Conservation (phyloP, 495 filamentous ascomycete species). For the Lentithecium fluviatile region DNA sequence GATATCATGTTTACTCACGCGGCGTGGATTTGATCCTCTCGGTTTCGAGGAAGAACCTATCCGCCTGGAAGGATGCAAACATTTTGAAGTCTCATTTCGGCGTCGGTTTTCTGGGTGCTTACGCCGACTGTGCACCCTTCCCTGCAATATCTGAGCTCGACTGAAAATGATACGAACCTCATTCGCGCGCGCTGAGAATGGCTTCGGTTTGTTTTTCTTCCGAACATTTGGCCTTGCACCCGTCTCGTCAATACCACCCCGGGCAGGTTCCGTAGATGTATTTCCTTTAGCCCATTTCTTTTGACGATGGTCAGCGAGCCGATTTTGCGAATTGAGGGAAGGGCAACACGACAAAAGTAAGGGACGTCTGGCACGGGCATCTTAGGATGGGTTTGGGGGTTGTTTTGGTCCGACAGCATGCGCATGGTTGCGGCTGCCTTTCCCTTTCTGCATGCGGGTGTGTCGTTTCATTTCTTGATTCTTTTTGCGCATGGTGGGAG, state of each 20-base stretch:
- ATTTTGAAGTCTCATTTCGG: slow-evolving; percentile 32
- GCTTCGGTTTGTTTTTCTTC: slow-evolving; percentile 31
- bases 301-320: slow-evolving; percentile 19
- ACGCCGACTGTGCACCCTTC: slow-evolving; percentile 29
- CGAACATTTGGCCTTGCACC: slow-evolving; percentile 13
- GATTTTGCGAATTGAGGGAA: slow-evolving; percentile 25
- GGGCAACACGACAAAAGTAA: slow-evolving; percentile 28
- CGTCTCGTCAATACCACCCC: slow-evolving; percentile 7
- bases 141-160: slow-evolving; percentile 28
- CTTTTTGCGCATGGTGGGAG: slow-evolving; percentile 20
- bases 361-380: slow-evolving; percentile 28
- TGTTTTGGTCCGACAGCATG: slow-evolving; percentile 8
- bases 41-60: slow-evolving; percentile 15
- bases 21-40: slow-evolving; percentile 24
- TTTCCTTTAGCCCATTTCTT: slow-evolving; percentile 25
- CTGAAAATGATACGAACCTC: slow-evolving; percentile 33
- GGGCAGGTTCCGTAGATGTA: slow-evolving; percentile 31
- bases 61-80: slow-evolving; percentile 14
- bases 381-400: slow-evolving; percentile 10
- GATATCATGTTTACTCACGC: slow-evolving; percentile 31
- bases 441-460: slow-evolving; percentile 30
- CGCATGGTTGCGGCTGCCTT: slow-evolving; percentile 25
- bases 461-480: slow-evolving; percentile 28
- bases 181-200: slow-evolving; percentile 27
- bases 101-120: slow-evolving; percentile 30